phyloP scores from a whole-genome alignment of 2,329 filamentous ascomycete genomes.

The Dactylellina leptospora region DNA sequence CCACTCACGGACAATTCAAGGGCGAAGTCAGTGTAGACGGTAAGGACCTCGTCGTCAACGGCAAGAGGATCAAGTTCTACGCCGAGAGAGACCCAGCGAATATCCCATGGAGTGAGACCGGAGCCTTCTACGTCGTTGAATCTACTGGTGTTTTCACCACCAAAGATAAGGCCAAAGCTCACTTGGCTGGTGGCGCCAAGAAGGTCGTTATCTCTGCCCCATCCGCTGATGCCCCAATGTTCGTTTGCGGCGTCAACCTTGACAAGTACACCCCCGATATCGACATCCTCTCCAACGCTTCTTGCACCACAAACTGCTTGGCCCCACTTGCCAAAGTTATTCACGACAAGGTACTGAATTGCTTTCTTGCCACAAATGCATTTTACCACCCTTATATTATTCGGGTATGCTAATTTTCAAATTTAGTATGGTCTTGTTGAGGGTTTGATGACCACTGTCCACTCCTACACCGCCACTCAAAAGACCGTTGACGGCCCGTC shows the following conservation, averaged over 20 bases:
- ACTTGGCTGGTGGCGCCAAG: constrained; percentile 97
- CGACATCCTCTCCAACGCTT: constrained; percentile 97
- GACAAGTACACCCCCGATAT: constrained; percentile 88
- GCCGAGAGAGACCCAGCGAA: constrained; percentile 84
- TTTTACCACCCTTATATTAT: not conserved
- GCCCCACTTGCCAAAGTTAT: constrained; percentile 99
- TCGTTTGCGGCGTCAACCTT: constrained; percentile 99
- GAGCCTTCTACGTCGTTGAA: constrained; percentile 94
- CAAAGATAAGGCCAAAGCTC: constrained; percentile 90
- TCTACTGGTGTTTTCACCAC: constrained; percentile 99
- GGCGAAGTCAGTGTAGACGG: constrained; percentile 79
- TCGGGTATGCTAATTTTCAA: too few species aligned
- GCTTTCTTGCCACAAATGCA: not conserved
- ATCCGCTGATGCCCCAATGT: constrained; percentile 97
- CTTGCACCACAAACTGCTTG: constrained; percentile 99
- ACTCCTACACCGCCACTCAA: constrained; percentile 99
- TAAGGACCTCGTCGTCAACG: constrained; percentile 77
- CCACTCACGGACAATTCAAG: constrained; percentile 96
- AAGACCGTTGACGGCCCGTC: constrained; percentile 99
- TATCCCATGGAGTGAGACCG: constrained; percentile 90
- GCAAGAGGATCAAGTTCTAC: constrained; percentile 96
- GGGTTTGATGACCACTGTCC: constrained; percentile 99
- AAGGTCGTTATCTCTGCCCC: constrained; percentile 84
- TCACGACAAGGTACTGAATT: constrained; percentile 77
- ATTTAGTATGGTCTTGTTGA: constrained; percentile 89